Conservation (phyloP, 225 moss, liverwort and hornwort species). For the Pseudisothecium myosuroides region DNA sequence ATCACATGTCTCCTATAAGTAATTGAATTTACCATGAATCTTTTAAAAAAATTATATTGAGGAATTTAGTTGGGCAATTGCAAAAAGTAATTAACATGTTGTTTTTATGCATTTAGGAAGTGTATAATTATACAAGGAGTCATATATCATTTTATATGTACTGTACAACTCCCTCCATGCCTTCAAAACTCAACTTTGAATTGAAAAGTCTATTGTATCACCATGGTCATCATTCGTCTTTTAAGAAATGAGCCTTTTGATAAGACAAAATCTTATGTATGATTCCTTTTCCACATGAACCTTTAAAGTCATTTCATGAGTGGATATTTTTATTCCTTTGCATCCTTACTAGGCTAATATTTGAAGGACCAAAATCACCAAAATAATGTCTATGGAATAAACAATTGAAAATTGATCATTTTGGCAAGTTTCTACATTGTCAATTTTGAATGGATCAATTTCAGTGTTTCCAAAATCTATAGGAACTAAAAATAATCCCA, state of each 20-base stretch:
- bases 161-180: accelerated
- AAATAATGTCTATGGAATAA: not conserved
- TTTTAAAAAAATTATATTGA: not conserved
- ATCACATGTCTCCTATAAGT: too few relatives aligned
- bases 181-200: not conserved
- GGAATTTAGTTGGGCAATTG: not conserved
- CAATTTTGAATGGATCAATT: not conserved
- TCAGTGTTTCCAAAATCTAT: accelerated
- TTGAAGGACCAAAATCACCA: not conserved
- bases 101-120: not conserved
- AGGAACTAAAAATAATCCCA: not conserved
- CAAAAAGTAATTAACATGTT: not conserved
- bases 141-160: not conserved
- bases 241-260: not conserved
- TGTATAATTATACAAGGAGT: not conserved
- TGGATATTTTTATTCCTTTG: not conserved
- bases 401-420: not conserved
- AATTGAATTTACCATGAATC: too few relatives aligned
- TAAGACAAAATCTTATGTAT: not conserved
- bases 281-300: not conserved
- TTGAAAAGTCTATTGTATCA: not conserved
- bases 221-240: not conserved
- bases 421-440: not conserved
- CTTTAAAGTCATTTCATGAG: not conserved
- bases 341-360: not conserved